phyloP scores from a whole-genome alignment of 352 stramenopile species.

The Thalassiosira hispida region DNA sequence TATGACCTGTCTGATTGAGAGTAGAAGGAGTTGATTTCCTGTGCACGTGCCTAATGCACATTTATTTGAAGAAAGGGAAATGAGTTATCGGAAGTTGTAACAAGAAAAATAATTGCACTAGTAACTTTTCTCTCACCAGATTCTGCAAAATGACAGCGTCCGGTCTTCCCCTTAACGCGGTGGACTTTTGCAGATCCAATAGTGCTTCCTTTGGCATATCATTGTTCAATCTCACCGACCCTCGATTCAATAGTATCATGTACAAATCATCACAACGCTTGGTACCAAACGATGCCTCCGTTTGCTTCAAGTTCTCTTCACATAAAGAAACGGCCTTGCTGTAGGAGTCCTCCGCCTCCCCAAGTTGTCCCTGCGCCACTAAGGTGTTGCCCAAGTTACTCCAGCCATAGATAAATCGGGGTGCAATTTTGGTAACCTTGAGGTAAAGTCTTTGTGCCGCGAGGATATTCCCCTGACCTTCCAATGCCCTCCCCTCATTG shows the following conservation, averaged over 20 bases:
- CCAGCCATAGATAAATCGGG: constrained; percentile 83
- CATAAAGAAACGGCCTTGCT: constrained; percentile 76
- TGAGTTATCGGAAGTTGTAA: neutral
- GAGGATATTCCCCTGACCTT: constrained; percentile 82
- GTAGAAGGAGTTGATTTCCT: constrained; percentile 80
- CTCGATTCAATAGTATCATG: constrained; percentile 75
- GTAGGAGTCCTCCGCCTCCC: constrained; percentile 67
- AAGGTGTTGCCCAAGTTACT: constrained; percentile 79
- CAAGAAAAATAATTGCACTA: neutral
- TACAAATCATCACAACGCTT: constrained; percentile 79
- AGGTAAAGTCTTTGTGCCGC: constrained; percentile 76
- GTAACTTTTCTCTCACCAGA: constrained; percentile 33
- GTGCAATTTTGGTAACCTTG: constrained; percentile 80
- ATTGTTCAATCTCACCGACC: constrained; percentile 78
- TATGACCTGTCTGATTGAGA: constrained; percentile 68
- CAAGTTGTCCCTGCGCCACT: constrained; percentile 69
- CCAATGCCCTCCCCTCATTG: constrained; percentile 73
- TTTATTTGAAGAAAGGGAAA: neutral
- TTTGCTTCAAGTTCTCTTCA: constrained; percentile 61
- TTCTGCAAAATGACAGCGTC: constrained; percentile 82
- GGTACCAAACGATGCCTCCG: constrained; percentile 56
- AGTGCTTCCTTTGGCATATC: constrained; percentile 66
- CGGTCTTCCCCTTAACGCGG: constrained; percentile 59
- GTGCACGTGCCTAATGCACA: constrained; percentile 33
- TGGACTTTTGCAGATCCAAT: constrained; percentile 64